Evolutionary conservation across 1,139 yeast species (phyloP).

Genomic region (Diutina pseudorugosa): DNA sequence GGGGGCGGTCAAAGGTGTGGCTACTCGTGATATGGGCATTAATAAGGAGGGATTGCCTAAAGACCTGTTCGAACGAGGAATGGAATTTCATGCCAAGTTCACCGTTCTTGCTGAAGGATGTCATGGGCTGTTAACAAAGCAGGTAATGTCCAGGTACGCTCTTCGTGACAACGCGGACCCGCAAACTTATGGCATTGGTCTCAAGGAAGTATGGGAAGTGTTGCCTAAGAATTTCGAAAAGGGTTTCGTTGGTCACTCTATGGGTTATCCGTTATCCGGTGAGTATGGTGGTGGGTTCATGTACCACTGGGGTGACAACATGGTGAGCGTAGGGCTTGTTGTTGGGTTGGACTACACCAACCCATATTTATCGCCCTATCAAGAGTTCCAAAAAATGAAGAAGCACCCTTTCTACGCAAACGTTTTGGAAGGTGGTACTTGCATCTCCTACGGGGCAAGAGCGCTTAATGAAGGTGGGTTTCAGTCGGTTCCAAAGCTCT

Average conservation of each 20-base stretch:
- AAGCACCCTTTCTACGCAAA: slow-evolving; percentile 76
- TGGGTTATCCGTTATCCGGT: slow-evolving; percentile 76
- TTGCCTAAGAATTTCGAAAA: slow-evolving; percentile 64
- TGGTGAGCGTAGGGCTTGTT: slow-evolving; percentile 83
- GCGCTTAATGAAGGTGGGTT: slow-evolving; percentile 94
- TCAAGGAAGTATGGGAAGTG: slow-evolving; percentile 98
- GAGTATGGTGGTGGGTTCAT: slow-evolving; percentile 89
- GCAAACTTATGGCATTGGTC: slow-evolving; percentile 91
- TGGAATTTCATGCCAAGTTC: slow-evolving; percentile 86
- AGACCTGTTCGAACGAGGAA: slow-evolving; percentile 79
- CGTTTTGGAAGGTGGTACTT: slow-evolving; percentile 76
- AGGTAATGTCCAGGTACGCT: slow-evolving; percentile 54
- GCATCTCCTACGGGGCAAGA: slow-evolving; percentile 89
- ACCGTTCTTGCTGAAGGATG: slow-evolving; percentile 95
- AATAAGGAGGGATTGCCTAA: slow-evolving; percentile 65
- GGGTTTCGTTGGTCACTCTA: slow-evolving; percentile 77
- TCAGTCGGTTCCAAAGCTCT: slow-evolving; percentile 79
- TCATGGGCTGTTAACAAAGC: slow-evolving; percentile 84
- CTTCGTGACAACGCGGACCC: slow-evolving; percentile 55
- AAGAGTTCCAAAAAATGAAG: slow-evolving; percentile 91
- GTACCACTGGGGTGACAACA: slow-evolving; percentile 90
- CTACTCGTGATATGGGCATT: slow-evolving; percentile 87
- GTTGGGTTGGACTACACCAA: slow-evolving; percentile 87
- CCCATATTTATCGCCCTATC: slow-evolving; percentile 91
- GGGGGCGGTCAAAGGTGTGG: slow-evolving; percentile 72